Evolutionary conservation across 2,329 filamentous ascomycete genomes (phyloP).

Genomic region (Penicillium fuscoglaucum): DNA sequence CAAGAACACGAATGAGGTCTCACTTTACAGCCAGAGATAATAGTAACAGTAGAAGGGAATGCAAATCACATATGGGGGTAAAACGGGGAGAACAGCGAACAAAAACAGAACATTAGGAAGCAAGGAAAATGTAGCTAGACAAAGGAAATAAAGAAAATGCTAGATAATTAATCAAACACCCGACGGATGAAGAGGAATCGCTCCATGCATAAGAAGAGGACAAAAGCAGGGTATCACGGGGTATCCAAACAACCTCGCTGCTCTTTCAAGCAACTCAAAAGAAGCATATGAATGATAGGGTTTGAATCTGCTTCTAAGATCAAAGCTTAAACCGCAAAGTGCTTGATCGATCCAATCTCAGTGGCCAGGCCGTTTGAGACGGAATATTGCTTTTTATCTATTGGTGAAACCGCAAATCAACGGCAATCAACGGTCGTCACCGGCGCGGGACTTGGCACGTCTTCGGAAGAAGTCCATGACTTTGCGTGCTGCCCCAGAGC

Average conservation of each 20-base stretch:
- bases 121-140: constrained; percentile 30
- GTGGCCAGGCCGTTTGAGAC: neutral
- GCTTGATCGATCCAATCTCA: constrained; percentile 17
- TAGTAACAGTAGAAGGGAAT: constrained; percentile 30
- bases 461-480: constrained; percentile 99
- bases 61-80: constrained; percentile 17
- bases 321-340: constrained; percentile 16
- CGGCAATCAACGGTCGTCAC: constrained; percentile 43
- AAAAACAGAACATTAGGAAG: constrained; percentile 18
- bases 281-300: constrained; percentile 16
- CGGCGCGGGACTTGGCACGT: constrained; percentile 71
- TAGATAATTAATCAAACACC: constrained; percentile 38
- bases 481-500: constrained; percentile 80
- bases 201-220: constrained; percentile 37
- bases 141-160: constrained; percentile 35
- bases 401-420: constrained; percentile 23
- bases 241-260: constrained; percentile 42
- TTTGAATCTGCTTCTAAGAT: constrained; percentile 15
- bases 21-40: constrained; percentile 32
- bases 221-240: constrained; percentile 44
- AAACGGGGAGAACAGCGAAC: constrained; percentile 8
- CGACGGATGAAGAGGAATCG: constrained; percentile 35
- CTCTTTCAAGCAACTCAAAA: constrained; percentile 28
- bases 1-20: constrained; percentile 18
- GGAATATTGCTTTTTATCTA: constrained; percentile 8